Evolutionary conservation across 2,329 filamentous ascomycete species (phyloP).

Genomic region (Ophiostoma ulmi): DNA sequence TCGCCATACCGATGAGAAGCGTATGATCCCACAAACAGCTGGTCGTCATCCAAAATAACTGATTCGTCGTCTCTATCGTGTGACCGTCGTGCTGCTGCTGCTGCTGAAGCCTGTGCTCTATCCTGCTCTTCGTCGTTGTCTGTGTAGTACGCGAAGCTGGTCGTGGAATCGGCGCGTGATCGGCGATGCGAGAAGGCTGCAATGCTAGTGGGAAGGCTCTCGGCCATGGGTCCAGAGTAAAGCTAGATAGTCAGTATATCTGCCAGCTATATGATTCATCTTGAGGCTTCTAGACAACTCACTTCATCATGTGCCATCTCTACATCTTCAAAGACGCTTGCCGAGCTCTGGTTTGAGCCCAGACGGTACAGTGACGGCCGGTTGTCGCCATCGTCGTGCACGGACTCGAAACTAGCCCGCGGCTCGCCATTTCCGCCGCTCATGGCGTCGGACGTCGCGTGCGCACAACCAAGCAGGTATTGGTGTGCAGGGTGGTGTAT

Average conservation of each 20-base stretch:
- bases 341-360: slow-evolving; percentile 64
- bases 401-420: slow-evolving; percentile 16
- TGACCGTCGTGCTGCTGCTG: not conserved
- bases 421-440: slow-evolving; percentile 23
- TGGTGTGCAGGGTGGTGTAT: not conserved
- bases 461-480: not conserved
- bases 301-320: slow-evolving; percentile 92
- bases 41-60: slow-evolving; percentile 32
- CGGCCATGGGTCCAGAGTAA: slow-evolving; percentile 81
- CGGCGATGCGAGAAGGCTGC: slow-evolving; percentile 88
- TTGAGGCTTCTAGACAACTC: not conserved
- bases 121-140: slow-evolving; percentile 54
- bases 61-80: slow-evolving; percentile 18
- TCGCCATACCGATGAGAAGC: slow-evolving; percentile 16
- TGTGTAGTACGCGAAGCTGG: slow-evolving; percentile 87
- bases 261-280: not conserved
- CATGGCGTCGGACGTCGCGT: slow-evolving; percentile 18
- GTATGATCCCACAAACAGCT: slow-evolving; percentile 22
- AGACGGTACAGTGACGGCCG: slow-evolving; percentile 52
- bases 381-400: not conserved
- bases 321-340: slow-evolving; percentile 88
- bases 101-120: slow-evolving; percentile 28
- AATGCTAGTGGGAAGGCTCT: slow-evolving; percentile 90
- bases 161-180: slow-evolving; percentile 71
- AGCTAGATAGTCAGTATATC: slow-evolving; percentile 42